Evolutionary conservation across 129 eudicot genomes (phyloP).

Genomic region (Tanacetum coccineum): DNA sequence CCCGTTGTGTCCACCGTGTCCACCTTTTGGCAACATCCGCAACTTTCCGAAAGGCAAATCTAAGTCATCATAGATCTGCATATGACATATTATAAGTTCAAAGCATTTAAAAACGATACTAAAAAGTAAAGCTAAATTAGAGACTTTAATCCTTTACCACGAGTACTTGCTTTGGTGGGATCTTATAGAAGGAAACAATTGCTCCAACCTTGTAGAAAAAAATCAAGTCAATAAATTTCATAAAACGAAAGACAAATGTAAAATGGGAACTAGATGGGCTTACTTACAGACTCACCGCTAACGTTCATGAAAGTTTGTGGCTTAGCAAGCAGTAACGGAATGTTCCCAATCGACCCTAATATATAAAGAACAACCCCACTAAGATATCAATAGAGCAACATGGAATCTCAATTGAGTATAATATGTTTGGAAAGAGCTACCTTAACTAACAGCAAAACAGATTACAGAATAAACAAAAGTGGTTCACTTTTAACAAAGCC

Average conservation of each 20-base stretch:
- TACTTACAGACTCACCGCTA: constrained; percentile 99
- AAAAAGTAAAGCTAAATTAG: not conserved
- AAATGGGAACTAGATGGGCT: constrained; percentile 18
- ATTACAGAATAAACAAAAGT: too few species aligned
- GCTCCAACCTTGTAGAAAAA: constrained; percentile 64
- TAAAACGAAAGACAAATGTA: not conserved
- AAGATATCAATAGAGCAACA: too few species aligned
- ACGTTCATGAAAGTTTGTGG: constrained; percentile 96
- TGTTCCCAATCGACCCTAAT: constrained; percentile 83
- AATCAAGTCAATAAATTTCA: constrained; percentile 15
- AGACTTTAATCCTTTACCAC: constrained; percentile 48
- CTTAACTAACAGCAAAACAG: too few species aligned
- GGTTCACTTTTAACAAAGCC: too few species aligned
- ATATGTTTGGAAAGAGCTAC: too few species aligned
- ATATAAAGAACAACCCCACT: constrained; percentile 7
- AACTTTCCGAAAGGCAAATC: constrained; percentile 94
- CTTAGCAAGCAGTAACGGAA: constrained; percentile 87
- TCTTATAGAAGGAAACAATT: constrained; percentile 81
- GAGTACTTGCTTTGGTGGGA: constrained; percentile 87
- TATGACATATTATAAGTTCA: constrained; percentile 15
- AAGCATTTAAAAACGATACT: not conserved
- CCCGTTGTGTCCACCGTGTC: constrained; percentile 99
- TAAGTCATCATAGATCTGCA: constrained; percentile 83
- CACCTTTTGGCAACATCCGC: constrained; percentile 92
- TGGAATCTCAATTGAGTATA: too few species aligned